Evolutionary conservation across 192 early-diverging fungal species (phyloP).

Genomic region (Linnemannia schmuckeri): DNA sequence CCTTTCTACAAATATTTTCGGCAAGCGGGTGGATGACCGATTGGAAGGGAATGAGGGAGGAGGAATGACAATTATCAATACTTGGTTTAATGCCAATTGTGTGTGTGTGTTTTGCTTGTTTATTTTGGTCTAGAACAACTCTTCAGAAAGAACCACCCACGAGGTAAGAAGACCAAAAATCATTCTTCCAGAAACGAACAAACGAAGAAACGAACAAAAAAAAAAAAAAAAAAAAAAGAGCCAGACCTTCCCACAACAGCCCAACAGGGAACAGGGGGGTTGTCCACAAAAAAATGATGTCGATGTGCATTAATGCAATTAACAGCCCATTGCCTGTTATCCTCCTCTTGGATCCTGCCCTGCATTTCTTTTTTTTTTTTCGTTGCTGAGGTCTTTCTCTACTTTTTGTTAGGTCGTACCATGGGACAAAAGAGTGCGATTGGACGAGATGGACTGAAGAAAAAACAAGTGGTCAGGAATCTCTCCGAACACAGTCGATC

Average conservation of each 20-base stretch:
- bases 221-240: not conserved
- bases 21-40: slow-evolving; percentile 4
- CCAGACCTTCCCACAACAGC: not conserved
- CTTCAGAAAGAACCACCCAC: too few species aligned
- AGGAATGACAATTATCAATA: not conserved
- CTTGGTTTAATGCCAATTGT: too few species aligned
- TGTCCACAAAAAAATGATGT: not conserved
- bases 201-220: not conserved
- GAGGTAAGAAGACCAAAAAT: too few species aligned
- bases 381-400: not conserved
- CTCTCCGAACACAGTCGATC: slow-evolving; percentile 9
- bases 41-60: not conserved
- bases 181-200: not conserved
- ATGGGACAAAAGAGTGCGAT: not conserved
- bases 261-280: not conserved
- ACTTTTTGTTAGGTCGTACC: not conserved
- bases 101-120: slow-evolving; percentile 6
- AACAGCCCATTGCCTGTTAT: not conserved
- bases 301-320: slow-evolving; percentile 17
- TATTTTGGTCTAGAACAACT: not conserved
- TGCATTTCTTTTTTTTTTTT: not conserved
- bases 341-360: not conserved
- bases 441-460: not conserved
- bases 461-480: not conserved
- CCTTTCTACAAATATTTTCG: not conserved